These are phyloP conservation scores for Xylariaceae sp. DNA, from an alignment of 2,329 filamentous ascomycete species.

Conservation along the genomic window DNA sequence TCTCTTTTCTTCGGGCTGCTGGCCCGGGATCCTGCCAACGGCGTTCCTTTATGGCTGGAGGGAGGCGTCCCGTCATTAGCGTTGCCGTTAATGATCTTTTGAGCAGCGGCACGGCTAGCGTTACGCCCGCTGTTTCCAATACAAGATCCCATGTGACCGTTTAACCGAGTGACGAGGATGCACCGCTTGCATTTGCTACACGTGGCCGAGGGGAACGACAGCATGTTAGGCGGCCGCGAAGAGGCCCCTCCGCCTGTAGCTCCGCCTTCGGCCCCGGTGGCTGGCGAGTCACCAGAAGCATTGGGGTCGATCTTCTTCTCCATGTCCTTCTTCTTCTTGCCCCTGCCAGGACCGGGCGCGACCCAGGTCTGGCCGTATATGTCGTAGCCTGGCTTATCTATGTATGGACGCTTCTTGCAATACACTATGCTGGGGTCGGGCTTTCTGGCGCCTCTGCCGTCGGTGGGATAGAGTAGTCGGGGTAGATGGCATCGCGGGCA, in stretches of 20 bases:
- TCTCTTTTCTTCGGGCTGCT: constrained; percentile 54
- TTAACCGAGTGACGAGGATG: constrained; percentile 59
- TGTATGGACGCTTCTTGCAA: constrained; percentile 75
- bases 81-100: constrained; percentile 57
- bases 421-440: constrained; percentile 65
- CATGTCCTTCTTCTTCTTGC: constrained; percentile 76
- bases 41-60: constrained; percentile 58
- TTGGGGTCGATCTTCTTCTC: constrained; percentile 47
- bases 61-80: constrained; percentile 45
- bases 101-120: constrained; percentile 55
- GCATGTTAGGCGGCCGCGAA: constrained; percentile 51
- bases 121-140: constrained; percentile 61
- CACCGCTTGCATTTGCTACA: constrained; percentile 64
- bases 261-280: constrained; percentile 42
- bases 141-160: constrained; percentile 64
- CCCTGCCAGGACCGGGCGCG: constrained; percentile 61
- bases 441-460: constrained; percentile 60
- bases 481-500: constrained; percentile 72
- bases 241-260: constrained; percentile 26
- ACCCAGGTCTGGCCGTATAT: constrained; percentile 81
- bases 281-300: constrained; percentile 41
- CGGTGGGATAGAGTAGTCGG: constrained; percentile 65
- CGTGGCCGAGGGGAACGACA: constrained; percentile 60
- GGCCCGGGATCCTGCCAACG: constrained; percentile 48
- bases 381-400: constrained; percentile 69